Conservation (phyloP, 1,139 yeast genomes). For the Schwanniomyces etchellsii region DNA sequence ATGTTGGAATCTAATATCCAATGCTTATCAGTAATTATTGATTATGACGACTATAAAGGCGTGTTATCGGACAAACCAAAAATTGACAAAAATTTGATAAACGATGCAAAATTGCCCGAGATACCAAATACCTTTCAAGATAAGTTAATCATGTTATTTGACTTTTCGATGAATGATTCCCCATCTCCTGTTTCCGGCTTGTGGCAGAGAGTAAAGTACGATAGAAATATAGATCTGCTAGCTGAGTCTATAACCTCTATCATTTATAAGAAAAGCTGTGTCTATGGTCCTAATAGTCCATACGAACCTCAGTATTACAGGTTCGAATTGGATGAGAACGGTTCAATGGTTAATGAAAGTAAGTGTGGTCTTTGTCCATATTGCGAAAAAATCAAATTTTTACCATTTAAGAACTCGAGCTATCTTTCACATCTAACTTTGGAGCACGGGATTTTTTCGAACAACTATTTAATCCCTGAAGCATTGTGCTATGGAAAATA, state of each 20-base stretch:
- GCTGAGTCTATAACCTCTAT: slow-evolving; percentile 10
- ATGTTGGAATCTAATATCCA: slow-evolving; percentile 8
- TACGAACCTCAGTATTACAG: slow-evolving; percentile 26
- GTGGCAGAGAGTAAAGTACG: slow-evolving; percentile 8
- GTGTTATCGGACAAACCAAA: slow-evolving; percentile 3
- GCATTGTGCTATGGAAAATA: slow-evolving; percentile 10
- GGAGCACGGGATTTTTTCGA: slow-evolving; percentile 31
- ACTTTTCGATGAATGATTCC: not conserved
- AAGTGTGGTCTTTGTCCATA: slow-evolving; percentile 30
- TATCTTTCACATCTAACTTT: slow-evolving; percentile 29
- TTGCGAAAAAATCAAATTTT: slow-evolving; percentile 23
- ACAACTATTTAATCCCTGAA: slow-evolving; percentile 22
- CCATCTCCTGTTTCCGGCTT: slow-evolving; percentile 6
- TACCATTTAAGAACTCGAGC: slow-evolving; percentile 28
- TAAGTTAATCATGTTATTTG: slow-evolving; percentile 4
- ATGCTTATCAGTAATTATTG: slow-evolving; percentile 8
- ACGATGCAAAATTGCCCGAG: slow-evolving; percentile 3
- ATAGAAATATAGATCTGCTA: slow-evolving; percentile 7
- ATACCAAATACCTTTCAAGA: slow-evolving; percentile 2
- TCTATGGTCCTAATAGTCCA: slow-evolving; percentile 14
- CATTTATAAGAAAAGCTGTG: slow-evolving; percentile 15
- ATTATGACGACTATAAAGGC: slow-evolving; percentile 9
- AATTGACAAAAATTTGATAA: slow-evolving; percentile 4
- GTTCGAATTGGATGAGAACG: slow-evolving; percentile 16
- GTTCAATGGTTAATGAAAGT: slow-evolving; percentile 15